These are phyloP conservation scores for Lentinula boryana DNA, from an alignment of 768 basidiomycete genomes.

Conservation along the genomic window DNA sequence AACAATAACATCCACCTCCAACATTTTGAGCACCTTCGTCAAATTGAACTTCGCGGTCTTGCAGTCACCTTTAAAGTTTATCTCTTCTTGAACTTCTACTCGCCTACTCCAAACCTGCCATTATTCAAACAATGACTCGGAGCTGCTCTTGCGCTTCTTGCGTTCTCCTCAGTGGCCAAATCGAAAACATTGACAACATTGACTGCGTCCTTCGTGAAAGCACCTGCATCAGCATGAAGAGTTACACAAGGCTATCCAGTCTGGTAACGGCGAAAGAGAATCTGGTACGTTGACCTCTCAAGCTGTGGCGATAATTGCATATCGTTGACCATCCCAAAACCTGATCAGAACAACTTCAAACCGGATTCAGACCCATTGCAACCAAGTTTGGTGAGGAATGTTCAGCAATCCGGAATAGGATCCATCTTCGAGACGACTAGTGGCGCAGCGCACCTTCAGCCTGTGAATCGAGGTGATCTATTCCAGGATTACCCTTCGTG, in stretches of 20 bases:
- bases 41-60: too few species aligned
- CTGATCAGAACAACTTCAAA: background rate
- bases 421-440: background rate
- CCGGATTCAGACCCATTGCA: background rate
- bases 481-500: background rate
- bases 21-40: background rate
- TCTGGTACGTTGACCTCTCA: background rate
- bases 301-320: background rate
- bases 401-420: background rate
- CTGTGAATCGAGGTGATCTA: background rate
- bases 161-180: background rate
- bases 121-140: background rate
- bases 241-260: background rate
- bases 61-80: too few species aligned
- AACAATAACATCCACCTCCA: background rate
- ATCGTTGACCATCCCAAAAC: background rate
- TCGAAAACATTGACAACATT: background rate
- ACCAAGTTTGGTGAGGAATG: too few species aligned
- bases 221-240: background rate
- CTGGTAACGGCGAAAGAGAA: background rate
- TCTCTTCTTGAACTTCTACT: too few species aligned
- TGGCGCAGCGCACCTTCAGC: background rate
- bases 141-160: background rate
- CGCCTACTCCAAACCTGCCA: too few species aligned
- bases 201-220: background rate